A percentile compares a stretch with the other conserved stretches of the same genome.
These are phyloP conservation scores for Diaporthe citrichinensis DNA, from an alignment of 2,329 filamentous ascomycete species.

Conservation along the genomic window DNA sequence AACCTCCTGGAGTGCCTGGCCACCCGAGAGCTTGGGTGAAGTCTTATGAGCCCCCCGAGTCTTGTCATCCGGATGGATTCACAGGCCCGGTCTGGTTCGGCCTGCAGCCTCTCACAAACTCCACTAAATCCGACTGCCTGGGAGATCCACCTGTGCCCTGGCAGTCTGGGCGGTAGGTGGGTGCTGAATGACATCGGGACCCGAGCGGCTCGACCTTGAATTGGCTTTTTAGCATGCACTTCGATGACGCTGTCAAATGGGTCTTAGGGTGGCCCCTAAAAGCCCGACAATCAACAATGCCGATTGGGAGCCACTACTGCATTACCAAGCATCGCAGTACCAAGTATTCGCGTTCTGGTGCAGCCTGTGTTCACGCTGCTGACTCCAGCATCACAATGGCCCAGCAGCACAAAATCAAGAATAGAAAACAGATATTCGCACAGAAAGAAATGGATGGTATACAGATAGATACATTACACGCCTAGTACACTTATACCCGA, in stretches of 20 bases:
- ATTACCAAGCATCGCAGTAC: background rate
- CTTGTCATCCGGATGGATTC: conserved; percentile 7
- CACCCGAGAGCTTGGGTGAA: background rate
- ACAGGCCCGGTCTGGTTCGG: background rate
- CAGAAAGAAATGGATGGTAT: too few relatives aligned
- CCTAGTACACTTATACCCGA: too few relatives aligned
- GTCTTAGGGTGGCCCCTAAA: background rate
- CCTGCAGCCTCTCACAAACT: background rate
- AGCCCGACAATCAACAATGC: background rate
- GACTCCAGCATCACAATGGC: background rate
- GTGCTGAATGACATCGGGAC: background rate
- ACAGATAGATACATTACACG: too few relatives aligned
- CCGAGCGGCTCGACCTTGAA: background rate
- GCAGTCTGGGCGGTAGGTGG: background rate
- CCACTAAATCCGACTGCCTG: conserved; percentile 5
- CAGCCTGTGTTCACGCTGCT: background rate
- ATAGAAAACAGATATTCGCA: too few relatives aligned
- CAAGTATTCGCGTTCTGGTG: background rate
- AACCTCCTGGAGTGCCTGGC: conserved; percentile 1
- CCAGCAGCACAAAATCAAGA: background rate
- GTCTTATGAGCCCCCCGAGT: background rate
- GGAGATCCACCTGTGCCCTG: conserved; percentile 12
- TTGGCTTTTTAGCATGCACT: conserved; percentile 1
- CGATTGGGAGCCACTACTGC: background rate
- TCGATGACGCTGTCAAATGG: conserved; percentile 25